Conservation (phyloP, 1,284 basidiomycete genomes). For the Coniferiporia weirii region DNA sequence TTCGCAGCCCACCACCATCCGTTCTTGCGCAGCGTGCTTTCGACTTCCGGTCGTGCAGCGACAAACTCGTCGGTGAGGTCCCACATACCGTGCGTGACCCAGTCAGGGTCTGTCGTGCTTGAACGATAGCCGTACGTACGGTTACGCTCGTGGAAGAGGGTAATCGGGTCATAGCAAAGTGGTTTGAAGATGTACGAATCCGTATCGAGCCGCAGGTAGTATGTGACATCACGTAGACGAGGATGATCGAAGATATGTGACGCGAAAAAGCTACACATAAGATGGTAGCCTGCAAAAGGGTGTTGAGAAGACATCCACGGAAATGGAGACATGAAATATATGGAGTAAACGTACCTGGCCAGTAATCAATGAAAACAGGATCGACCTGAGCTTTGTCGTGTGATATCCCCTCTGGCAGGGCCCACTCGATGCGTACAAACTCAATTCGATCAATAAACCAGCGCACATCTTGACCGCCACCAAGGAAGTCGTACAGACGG, state of each 20-base stretch:
- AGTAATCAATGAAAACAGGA: background rate
- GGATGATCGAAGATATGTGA: slow-evolving; percentile 13
- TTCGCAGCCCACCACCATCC: background rate
- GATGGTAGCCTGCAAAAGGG: slow-evolving; percentile 7
- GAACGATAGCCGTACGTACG: background rate
- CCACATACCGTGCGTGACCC: slow-evolving; percentile 6
- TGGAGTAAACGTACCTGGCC: background rate
- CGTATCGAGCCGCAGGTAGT: slow-evolving; percentile 17
- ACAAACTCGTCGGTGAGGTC: background rate
- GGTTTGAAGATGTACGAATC: slow-evolving; percentile 12
- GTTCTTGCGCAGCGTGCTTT: background rate
- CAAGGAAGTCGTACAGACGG: slow-evolving; percentile 5
- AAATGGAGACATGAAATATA: background rate
- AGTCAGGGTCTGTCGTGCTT: background rate
- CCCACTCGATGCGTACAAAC: slow-evolving; percentile 3
- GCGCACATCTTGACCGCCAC: background rate
- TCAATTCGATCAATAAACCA: background rate
- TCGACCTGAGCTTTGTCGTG: slow-evolving; percentile 7
- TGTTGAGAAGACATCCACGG: background rate
- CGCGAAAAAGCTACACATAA: slow-evolving; percentile 15
- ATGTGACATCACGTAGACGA: slow-evolving; percentile 10
- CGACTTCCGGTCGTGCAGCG: background rate
- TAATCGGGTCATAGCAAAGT: slow-evolving; percentile 17
- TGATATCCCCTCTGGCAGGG: background rate
- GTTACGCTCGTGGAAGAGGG: slow-evolving; percentile 7